Base-by-base conservation (phyloP, 106 monocot genomes). In the Alisma plantagoaquatica region DNA sequence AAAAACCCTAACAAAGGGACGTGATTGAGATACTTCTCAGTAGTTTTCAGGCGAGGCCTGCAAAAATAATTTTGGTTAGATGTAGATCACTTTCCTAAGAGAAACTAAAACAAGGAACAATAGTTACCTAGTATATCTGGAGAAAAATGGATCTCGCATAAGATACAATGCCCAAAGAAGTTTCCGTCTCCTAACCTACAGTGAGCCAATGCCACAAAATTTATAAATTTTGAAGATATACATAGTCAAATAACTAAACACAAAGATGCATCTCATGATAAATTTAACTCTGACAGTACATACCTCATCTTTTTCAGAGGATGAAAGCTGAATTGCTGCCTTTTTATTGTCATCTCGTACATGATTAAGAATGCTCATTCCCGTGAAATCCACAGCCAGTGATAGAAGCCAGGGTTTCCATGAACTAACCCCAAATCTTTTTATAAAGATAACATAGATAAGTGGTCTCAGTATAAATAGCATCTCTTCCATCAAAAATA, bases 401-500 rank as follows among this genome's bases (percentile, higher is more conserved):
- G 94, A 94, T 41, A 88, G 27, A 33, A 88, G 62, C 94, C 94
- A 94, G 51, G 94, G 94, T 4, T 43, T 73, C 94, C 94, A 94
- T 10, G 94, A 83, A 47, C 33, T 59, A 46, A 75, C 70, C 31
- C 87, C 84, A 69, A 67, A 80, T 53, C 65, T 94, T 68, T 70
- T 83, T 28, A 94, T 94, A 44, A 87, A 64, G 9, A 84, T 41
- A 46, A 94, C 87, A 80, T 88, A 94, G 43, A 88, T 44, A 48
- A 87, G 69, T 27, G 94, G 88, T 44, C 94, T 94, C 56, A 87
- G 45, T 23, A 94, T 70, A 55, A 31, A 71, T 26, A 94, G 61
- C 27, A 71, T 67, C 66, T 94, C 94, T 44, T 87, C 94, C 3
- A 54, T 50, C 44, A 87, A 22, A 53, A 80, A 84, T 45, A 87